Evolutionary conservation across 2,329 filamentous ascomycete species (phyloP).

Genomic region (Coniochaeta sp.): DNA sequence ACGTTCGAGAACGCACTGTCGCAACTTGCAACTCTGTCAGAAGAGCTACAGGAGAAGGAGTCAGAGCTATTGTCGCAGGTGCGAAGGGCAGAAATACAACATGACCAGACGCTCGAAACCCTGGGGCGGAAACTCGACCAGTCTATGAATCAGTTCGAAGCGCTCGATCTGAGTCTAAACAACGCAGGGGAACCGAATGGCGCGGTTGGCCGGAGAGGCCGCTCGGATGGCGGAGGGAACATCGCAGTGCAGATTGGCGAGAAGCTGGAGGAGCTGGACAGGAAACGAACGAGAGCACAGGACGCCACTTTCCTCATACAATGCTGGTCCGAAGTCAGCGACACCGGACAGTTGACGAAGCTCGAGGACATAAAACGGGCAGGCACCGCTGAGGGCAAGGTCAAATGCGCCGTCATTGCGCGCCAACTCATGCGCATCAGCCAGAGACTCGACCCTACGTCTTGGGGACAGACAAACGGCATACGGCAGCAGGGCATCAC

Average conservation of each 20-base stretch:
- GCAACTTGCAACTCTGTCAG: slow-evolving; percentile 63
- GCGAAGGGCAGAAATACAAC: slow-evolving; percentile 82
- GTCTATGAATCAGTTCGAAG: slow-evolving; percentile 87
- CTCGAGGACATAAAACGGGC: slow-evolving; percentile 82
- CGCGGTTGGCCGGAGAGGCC: slow-evolving; percentile 35
- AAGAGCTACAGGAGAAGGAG: slow-evolving; percentile 83
- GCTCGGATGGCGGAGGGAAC: slow-evolving; percentile 64
- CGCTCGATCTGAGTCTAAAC: slow-evolving; percentile 77
- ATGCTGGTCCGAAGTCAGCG: slow-evolving; percentile 94
- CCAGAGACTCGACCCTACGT: slow-evolving; percentile 74
- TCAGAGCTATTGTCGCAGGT: slow-evolving; percentile 88
- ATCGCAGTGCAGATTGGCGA: slow-evolving; percentile 93
- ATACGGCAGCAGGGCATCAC: slow-evolving; percentile 38
- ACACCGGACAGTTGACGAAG: slow-evolving; percentile 78
- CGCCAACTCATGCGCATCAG: slow-evolving; percentile 92
- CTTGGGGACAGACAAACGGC: slow-evolving; percentile 61
- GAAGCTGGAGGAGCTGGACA: slow-evolving; percentile 86
- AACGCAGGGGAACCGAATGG: slow-evolving; percentile 37
- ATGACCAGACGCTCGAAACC: slow-evolving; percentile 84
- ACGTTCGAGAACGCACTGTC: slow-evolving; percentile 77
- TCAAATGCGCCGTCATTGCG: slow-evolving; percentile 88
- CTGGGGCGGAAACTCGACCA: slow-evolving; percentile 85
- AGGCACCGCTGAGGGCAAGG: slow-evolving; percentile 83
- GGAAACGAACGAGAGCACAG: slow-evolving; percentile 80
- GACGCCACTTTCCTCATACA: slow-evolving; percentile 94